Conservation (phyloP, 148 eudicot species). For the Vaccinium vitisidaea region DNA sequence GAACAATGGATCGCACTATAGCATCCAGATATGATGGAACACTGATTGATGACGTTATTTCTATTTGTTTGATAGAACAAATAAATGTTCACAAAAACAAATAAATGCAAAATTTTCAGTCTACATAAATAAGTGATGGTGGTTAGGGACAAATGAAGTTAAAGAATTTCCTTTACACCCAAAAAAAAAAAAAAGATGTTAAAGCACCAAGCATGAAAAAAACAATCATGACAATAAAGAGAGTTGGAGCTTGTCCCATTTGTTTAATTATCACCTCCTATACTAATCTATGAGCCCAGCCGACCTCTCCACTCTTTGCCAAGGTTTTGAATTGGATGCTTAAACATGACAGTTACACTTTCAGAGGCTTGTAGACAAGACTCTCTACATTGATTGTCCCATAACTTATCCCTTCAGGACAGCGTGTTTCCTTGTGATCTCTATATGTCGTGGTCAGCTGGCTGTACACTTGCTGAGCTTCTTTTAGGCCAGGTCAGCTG, state of each 20-base stretch:
- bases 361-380: not conserved
- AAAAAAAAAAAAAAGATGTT: no score
- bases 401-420: not conserved
- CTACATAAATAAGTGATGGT: not conserved
- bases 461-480: slow-evolving; percentile 58
- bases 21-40: not conserved
- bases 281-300: not conserved
- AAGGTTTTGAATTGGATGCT: not conserved
- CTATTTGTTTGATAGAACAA: not conserved
- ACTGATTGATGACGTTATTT: not conserved
- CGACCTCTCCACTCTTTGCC: not conserved
- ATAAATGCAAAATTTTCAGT: not conserved
- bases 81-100: not conserved
- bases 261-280: not conserved
- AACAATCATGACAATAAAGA: not conserved
- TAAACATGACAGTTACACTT: not conserved
- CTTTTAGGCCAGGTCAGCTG: slow-evolving; percentile 48
- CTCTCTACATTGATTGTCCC: not conserved
- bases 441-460: slow-evolving; percentile 33
- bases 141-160: not conserved
- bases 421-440: not conserved
- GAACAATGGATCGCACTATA: slow-evolving; percentile 19
- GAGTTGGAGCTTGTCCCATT: not conserved
- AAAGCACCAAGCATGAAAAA: slow-evolving; percentile 3
- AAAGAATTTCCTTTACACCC: not conserved